Evolutionary conservation across 2,329 filamentous ascomycete genomes (phyloP).

Genomic region (Raffaelea ambrosiae): DNA sequence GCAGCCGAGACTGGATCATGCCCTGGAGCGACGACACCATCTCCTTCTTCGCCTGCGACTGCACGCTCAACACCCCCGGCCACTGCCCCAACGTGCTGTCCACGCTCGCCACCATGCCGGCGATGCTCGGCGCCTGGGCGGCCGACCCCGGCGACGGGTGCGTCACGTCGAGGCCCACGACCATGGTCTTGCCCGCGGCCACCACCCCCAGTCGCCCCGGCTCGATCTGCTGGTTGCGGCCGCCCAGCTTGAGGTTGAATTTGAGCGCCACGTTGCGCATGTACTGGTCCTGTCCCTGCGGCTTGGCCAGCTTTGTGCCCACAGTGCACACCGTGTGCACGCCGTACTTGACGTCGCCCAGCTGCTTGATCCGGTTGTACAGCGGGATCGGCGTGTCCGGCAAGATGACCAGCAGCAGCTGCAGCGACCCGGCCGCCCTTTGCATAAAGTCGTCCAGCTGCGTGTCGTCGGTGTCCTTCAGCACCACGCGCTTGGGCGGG

Average conservation of each 20-base stretch:
- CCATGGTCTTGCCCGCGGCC: constrained; percentile 58
- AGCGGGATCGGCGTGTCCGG: constrained; percentile 1
- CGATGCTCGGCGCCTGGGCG: constrained; percentile 61
- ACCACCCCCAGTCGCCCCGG: too few species aligned
- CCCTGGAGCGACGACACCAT: constrained; percentile 51
- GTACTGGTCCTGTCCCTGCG: not conserved
- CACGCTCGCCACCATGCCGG: constrained; percentile 59
- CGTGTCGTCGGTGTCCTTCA: too few species aligned
- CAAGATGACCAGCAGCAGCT: too few species aligned
- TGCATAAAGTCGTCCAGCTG: constrained; percentile 2
- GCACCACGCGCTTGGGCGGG: not conserved
- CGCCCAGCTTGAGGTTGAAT: constrained; percentile 57
- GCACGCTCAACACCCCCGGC: constrained; percentile 55
- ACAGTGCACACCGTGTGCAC: constrained; percentile 52
- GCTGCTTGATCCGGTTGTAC: constrained; percentile 49
- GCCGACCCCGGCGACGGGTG: constrained; percentile 53
- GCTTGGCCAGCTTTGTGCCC: constrained; percentile 40
- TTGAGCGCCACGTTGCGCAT: constrained; percentile 52
- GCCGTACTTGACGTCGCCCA: constrained; percentile 47
- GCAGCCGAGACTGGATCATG: constrained; percentile 54
- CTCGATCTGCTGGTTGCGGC: constrained; percentile 46
- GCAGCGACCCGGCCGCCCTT: not conserved
- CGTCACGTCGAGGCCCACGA: constrained; percentile 65
- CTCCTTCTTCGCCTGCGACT: constrained; percentile 45
- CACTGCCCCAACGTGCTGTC: constrained; percentile 56